Evolutionary conservation across 305 asterid genomes (phyloP), one percentile per base, ranked within the genome.

Genomic region (Fraxinus latifolia): DNA sequence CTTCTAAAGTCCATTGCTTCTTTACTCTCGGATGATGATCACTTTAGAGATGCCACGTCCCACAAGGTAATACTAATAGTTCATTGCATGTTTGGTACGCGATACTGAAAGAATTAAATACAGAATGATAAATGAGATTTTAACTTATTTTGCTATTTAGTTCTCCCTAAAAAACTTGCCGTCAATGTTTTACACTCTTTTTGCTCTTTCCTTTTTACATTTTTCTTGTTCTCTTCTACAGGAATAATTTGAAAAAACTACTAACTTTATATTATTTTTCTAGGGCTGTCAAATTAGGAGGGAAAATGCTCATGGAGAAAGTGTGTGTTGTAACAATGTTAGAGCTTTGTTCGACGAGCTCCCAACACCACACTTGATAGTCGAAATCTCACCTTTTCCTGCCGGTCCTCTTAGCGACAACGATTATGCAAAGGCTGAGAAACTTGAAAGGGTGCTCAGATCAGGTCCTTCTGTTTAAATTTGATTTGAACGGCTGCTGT

Each of bases 241-340:
- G 23, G 50, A 14, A 23, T 34, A 62, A 36, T 68, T 31, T 31
- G 6, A 37, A 19, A 68, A 76, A 44, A 79, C 71, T 75, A 36
- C 71, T 75, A 19, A 33, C 12, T 31, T 65, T 77, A 0, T 14
- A 68, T 83, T 74, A 4, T 77, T 84, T 77, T 34, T 77, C 31
- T 50, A 94, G 98, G 99, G 99, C 58, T 95, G 99, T 89, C 99
- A 94, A 84, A 95, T 95, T 34, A 90, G 97, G 87, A 92, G 99
- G 86, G 96, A 95, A 86, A 95, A 81, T 83, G 99, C 99, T 80
- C 99, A 95, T 70, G 98, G 99, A 83, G 98, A 95, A 89, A 94
- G 88, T 7, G 98, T 95, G 0, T 95, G 99, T 68, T 94, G 98
- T 80, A 95, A 95, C 93, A 95, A 94, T 14, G 98, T 95, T 32